Base-by-base conservation (phyloP, 148 eudicot genomes). In the Salicornia ramosissima region DNA sequence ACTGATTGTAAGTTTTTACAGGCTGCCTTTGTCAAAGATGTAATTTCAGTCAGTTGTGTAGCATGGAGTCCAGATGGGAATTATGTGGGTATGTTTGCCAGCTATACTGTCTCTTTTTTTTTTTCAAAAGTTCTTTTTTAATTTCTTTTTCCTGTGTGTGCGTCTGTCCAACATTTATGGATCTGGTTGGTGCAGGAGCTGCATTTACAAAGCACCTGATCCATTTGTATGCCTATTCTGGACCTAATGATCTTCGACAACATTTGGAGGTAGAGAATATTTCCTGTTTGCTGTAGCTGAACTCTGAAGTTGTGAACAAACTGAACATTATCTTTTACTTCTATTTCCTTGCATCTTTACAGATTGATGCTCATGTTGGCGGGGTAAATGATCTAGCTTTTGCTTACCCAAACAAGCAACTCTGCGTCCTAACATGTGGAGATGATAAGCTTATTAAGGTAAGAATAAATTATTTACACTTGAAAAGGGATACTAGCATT, bases 391-490 rank as follows among this genome's bases (percentile, higher is more conserved):
- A 93, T 82, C 67, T 93, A 75, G 92, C 92, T 51, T 93, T 93
- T 86, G 90, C 97, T 65, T 81, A 83, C 73, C 96, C 93, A 42
- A 87, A 87, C 86, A 86, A 87, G 74, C 95, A 88, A 75, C 80
- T 79, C 5, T 90, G 97, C 71, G 75, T 94, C 29, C 83, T 91
- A 62, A 94, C 99, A 22, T 94, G 97, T 64, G 99, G 97, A 51
- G 97, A 94, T 79, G 99, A 94, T 74, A 94, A 86, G 83, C 60
- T 82, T 62, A 90, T 94, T 68, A 90, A 86, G 91, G 98, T 90
- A 62, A n/a, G 25, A 58, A 40, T 33, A 56, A 21, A 69, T 53
- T 59, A 43, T 4, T 58, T 62, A 12, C 21, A 16, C 16, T 31
- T 2, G 39, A 13, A 45, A 9, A 36, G 21, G 16, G 13, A 13